Conservation (phyloP, 495 filamentous ascomycete genomes). For the Clohesyomyces aquaticus region DNA sequence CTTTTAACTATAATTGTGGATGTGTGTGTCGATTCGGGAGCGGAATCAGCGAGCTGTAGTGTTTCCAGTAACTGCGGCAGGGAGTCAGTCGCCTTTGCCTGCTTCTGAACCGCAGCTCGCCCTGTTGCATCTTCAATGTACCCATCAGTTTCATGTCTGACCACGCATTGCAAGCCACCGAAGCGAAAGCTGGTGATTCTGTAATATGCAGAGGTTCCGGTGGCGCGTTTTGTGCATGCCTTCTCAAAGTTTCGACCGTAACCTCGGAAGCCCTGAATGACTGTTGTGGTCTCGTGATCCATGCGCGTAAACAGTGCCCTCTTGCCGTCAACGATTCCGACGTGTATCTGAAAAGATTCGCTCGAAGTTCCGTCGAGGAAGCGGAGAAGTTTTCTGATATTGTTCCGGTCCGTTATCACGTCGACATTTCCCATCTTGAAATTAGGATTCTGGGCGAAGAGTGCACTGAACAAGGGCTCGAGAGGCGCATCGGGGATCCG, state of each 20-base stretch:
- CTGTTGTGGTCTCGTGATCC: slow-evolving; percentile 1
- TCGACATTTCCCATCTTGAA: slow-evolving; percentile 16
- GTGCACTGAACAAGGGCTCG: slow-evolving; percentile 3
- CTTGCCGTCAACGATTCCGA: slow-evolving; percentile 11
- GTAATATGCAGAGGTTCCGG: slow-evolving; percentile 11
- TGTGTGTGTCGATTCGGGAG: slow-evolving; percentile 7
- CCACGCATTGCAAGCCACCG: slow-evolving; percentile 6
- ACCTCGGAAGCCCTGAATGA: slow-evolving; percentile 10
- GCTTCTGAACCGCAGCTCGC: slow-evolving; percentile 2
- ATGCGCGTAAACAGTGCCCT: slow-evolving; percentile 13
- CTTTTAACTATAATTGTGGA: slow-evolving; percentile 11
- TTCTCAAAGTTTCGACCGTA: slow-evolving; percentile 8
- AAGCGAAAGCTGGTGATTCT: slow-evolving; percentile 8
- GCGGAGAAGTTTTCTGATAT: slow-evolving; percentile 18
- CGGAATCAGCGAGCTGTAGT: slow-evolving; percentile 4
- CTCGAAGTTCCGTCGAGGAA: slow-evolving; percentile 12
- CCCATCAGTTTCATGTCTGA: slow-evolving; percentile 11
- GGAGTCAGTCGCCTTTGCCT: slow-evolving; percentile 6
- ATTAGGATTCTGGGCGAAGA: slow-evolving; percentile 13
- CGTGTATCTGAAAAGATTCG: slow-evolving; percentile 15
- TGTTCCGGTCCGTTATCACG: slow-evolving; percentile 11
- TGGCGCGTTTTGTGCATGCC: slow-evolving; percentile 7
- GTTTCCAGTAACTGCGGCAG: slow-evolving; percentile 9
- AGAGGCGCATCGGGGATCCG: slow-evolving; percentile 10
- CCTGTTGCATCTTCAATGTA: slow-evolving; percentile 4